phyloP scores from a whole-genome alignment of 2,329 filamentous ascomycete species.

The Beauveria pseudobassiana region DNA sequence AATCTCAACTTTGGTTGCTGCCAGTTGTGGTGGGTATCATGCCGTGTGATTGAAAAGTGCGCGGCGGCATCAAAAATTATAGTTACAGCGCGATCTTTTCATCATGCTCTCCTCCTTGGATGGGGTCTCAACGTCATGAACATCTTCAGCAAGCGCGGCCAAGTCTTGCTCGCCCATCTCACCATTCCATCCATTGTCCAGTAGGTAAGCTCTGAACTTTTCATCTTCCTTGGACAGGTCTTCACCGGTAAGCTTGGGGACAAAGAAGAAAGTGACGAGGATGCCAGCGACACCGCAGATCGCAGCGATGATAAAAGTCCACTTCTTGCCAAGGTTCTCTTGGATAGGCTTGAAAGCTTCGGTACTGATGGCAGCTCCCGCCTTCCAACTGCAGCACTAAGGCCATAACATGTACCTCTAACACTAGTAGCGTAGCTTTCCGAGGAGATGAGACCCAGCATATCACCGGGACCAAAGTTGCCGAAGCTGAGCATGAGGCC shows the following conservation, averaged over 20 bases:
- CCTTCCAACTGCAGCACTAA: conserved; percentile 43
- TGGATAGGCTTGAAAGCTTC: conserved; percentile 43
- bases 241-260: conserved; percentile 37
- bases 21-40: background rate
- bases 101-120: background rate
- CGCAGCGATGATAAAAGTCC: conserved; percentile 45
- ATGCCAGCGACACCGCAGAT: conserved; percentile 41
- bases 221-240: conserved; percentile 36
- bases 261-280: conserved; percentile 39
- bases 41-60: background rate
- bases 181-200: conserved; percentile 37
- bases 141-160: conserved; percentile 1
- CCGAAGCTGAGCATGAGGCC: conserved; percentile 42
- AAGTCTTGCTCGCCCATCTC: conserved; percentile 29
- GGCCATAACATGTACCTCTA: conserved; percentile 41
- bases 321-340: conserved; percentile 35
- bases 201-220: conserved; percentile 35
- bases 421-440: conserved; percentile 46
- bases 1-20: background rate
- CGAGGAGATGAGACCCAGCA: conserved; percentile 41
- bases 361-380: conserved; percentile 43
- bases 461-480: conserved; percentile 43
- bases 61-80: background rate
- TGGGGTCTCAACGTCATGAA: background rate
- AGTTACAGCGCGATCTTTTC: background rate